Evolutionary conservation across 306 rosid genomes (phyloP), one percentile per base, ranked within the genome.

Genomic region (Trichosanthes cucumerina): DNA sequence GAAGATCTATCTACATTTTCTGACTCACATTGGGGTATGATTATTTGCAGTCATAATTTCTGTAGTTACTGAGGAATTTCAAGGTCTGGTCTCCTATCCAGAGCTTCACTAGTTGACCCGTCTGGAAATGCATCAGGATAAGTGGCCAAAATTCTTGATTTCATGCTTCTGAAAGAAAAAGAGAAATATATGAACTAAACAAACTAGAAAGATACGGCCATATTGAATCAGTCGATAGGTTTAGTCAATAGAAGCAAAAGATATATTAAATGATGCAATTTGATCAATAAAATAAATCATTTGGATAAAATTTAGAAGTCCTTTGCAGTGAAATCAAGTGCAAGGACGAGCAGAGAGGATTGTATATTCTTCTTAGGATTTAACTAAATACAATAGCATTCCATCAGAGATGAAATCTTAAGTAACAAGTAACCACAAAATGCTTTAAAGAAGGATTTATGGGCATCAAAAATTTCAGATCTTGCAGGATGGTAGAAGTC

Each of bases 111-210:
- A 71, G 34, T 81, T 6, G 89, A 87, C 58, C 86, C 90, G 63
- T 83, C 90, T 28, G 92, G 89, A 85, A 92, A 92, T 23, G 96
- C 99, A 60, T 92, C 97, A 2, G 97, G 99, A 81, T 91, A 92
- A 24, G 90, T 85, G 14, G 91, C 86, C 78, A 84, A 80, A 79
- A 95, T 81, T 86, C 87, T 92, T 5, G 92, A 91, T 86, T 91
- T 92, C 92, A 92, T 92, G 88, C 83, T 88, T 86, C 98, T 95
- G 88, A 58, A 6, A 47, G 49, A 64, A 50, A 56, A 15, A 23
- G 14, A 71, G 24, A 78, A 12, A 79, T 56, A 2, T 75, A 43
- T 23, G 50, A 43, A 44, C 76, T 41, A 23, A 36, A 70, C 34
- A 46, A 70, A 14, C 76, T 70, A 43, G 49, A 68, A 11, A 9